Base-by-base conservation (phyloP, 2,329 filamentous ascomycete genomes). In the Aspergillus novoparasiticus region DNA sequence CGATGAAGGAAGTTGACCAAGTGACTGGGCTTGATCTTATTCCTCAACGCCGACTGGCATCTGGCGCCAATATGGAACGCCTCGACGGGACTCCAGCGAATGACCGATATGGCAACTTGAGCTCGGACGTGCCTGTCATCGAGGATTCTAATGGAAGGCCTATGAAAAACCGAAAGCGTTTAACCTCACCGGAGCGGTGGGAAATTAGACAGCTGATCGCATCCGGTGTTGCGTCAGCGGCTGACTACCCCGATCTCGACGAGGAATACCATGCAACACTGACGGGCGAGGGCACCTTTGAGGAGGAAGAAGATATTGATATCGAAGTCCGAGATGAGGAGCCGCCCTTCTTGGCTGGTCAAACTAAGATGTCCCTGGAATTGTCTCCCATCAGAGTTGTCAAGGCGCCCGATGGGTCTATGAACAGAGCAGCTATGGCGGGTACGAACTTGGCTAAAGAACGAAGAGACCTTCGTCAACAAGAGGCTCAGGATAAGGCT, bases 1-100 rank as follows among this genome's bases (percentile, higher is more conserved):
- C 94, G 0, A 97, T 99, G 94, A 97, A 97, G 74, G 94, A 97
- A 65, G 94, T 97, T 19, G 94, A 99, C 70, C 95, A 99, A 76
- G 85, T 87, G 34, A 94, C 91, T 3, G 95, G 95, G 6, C 86
- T 88, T 73, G 95, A 99, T 73, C 81, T 97, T 45, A 87, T 90
- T 34, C 93, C 94, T 0, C 89, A 94, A 66, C 86, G 86, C 63
- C 85, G 90, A 54, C 87, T 98, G 72, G 89, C 91, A 34, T 95
- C 94, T 1, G 95, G 95, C 9, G 95, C 95, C 12, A 99, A 99
- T 71, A 91, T 90, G 83, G 89, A 94, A 74, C 88, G 88, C 1
- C 80, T 98, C 6, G 91, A 94, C 61, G 89, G 90, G 19, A 66
- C 69, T 16, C 64, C 73, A n/a, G 68, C 69, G 11, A 83, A 85